Evolutionary conservation across 306 rosid genomes (phyloP).

Genomic region (Lagenaria siceraria): DNA sequence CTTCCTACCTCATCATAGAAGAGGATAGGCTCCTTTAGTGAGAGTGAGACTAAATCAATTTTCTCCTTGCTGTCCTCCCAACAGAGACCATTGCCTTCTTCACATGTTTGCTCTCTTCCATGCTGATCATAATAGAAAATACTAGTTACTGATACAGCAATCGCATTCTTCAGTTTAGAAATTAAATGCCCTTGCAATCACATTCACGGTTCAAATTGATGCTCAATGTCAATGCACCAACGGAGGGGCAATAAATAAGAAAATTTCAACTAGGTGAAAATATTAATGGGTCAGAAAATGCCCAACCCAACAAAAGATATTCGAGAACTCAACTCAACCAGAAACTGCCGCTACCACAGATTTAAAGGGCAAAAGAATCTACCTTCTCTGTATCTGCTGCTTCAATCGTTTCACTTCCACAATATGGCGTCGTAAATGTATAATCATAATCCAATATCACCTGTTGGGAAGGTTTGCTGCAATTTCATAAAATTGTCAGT

Average conservation of each 20-base stretch:
- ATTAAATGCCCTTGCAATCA: conserved; percentile 1
- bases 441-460: conserved; percentile 88
- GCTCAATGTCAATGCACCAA: neutral
- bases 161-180: neutral
- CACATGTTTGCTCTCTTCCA: conserved; percentile 22
- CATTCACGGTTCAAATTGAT: neutral
- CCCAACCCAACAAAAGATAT: neutral
- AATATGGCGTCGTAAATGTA: conserved; percentile 85
- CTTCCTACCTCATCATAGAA: conserved; percentile 80
- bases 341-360: neutral
- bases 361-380: conserved; percentile 7
- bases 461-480: conserved; percentile 85
- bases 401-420: conserved; percentile 65
- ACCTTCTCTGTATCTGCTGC: conserved; percentile 41
- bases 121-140: conserved; percentile 21
- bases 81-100: conserved; percentile 28
- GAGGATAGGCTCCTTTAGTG: conserved; percentile 91
- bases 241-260: neutral
- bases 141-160: neutral
- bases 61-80: conserved; percentile 83
- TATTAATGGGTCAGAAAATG: neutral
- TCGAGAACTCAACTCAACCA: neutral
- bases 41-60: conserved; percentile 62
- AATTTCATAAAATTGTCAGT: conserved; percentile 27
- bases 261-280: neutral